Conservation (phyloP, 495 filamentous ascomycete genomes). For the Trichoderma orchidacearum region DNA sequence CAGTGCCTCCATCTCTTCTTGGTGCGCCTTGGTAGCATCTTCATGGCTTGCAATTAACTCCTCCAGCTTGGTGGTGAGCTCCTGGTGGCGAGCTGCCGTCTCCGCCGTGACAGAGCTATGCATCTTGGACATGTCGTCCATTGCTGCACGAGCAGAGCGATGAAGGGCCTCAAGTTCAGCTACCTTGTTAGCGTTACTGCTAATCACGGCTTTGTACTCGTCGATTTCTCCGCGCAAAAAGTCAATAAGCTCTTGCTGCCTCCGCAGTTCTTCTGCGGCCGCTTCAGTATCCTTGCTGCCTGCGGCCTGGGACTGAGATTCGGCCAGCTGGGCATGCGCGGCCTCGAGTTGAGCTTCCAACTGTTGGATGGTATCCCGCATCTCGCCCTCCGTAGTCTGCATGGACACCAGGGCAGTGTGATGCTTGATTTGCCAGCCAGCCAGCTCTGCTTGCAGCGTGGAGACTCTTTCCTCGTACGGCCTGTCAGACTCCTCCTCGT, state of each 20-base stretch:
- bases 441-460: constrained; percentile 62
- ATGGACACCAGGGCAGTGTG: constrained; percentile 54
- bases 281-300: constrained; percentile 18
- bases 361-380: constrained; percentile 55
- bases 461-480: constrained; percentile 34
- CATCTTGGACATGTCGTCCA: neutral
- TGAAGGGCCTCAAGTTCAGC: constrained; percentile 53
- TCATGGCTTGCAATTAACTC: constrained; percentile 40
- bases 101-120: constrained; percentile 13
- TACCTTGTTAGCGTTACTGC: constrained; percentile 47
- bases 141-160: neutral
- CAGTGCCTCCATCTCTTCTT: constrained; percentile 30
- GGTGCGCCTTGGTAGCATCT: constrained; percentile 31
- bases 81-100: constrained; percentile 38
- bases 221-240: constrained; percentile 62
- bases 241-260: constrained; percentile 53
- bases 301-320: constrained; percentile 8
- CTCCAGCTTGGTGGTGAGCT: constrained; percentile 43
- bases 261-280: constrained; percentile 19
- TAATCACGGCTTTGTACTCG: constrained; percentile 60
- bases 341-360: constrained; percentile 43
- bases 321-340: constrained; percentile 7
- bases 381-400: constrained; percentile 57
- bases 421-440: constrained; percentile 63
- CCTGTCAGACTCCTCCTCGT: constrained; percentile 9